phyloP scores from a whole-genome alignment of 805 yeast genomes.

The Torulaspora indica region DNA sequence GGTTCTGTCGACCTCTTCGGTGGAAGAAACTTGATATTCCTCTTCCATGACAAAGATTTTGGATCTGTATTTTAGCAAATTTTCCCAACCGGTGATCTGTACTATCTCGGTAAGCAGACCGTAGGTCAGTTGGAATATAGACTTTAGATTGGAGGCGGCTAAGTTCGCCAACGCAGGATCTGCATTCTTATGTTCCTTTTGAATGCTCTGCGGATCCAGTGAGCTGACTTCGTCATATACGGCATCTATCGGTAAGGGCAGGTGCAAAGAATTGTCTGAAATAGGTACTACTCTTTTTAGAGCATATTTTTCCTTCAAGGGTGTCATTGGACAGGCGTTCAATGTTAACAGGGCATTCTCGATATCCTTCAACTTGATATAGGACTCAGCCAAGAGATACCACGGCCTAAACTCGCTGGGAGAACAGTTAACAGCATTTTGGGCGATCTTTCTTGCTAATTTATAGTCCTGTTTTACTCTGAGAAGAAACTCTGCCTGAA shows the following conservation, averaged over 20 bases:
- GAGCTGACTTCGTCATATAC: constrained; percentile 63
- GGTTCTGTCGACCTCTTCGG: constrained; percentile 21
- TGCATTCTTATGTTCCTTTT: constrained; percentile 58
- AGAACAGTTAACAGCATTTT: constrained; percentile 49
- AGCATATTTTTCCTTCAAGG: constrained; percentile 61
- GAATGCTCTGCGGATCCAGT: constrained; percentile 60
- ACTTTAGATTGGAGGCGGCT: constrained; percentile 65
- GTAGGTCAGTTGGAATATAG: constrained; percentile 55
- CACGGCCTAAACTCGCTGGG: constrained; percentile 77
- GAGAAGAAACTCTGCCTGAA: constrained; percentile 31
- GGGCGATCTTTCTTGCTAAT: constrained; percentile 29
- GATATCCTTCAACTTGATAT: constrained; percentile 58
- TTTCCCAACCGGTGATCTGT: constrained; percentile 70
- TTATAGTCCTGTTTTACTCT: constrained; percentile 26
- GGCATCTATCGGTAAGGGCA: constrained; percentile 74
- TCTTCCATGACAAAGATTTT: constrained; percentile 66
- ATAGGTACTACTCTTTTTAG: constrained; percentile 56
- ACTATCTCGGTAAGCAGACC: constrained; percentile 60
- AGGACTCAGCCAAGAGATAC: constrained; percentile 61
- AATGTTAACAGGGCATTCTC: constrained; percentile 68
- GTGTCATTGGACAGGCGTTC: constrained; percentile 74
- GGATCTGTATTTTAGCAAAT: constrained; percentile 52
- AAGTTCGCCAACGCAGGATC: constrained; percentile 58
- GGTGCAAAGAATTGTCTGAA: constrained; percentile 44
- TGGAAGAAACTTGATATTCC: constrained; percentile 41